Evolutionary conservation across 495 filamentous ascomycete genomes (phyloP).

Genomic region (Aspergillus leporis): DNA sequence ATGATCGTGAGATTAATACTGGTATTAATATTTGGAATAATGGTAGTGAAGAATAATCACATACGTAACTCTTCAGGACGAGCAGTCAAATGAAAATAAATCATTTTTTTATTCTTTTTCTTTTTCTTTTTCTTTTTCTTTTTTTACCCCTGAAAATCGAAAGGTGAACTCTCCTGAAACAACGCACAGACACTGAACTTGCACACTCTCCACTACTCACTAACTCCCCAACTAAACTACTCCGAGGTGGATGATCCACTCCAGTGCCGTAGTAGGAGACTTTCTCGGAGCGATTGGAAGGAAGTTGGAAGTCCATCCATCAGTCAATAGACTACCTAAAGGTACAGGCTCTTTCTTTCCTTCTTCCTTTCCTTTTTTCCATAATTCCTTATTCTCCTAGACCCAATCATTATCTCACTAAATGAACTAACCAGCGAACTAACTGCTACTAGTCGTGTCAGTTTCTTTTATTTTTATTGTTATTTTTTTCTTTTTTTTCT

Average conservation of each 20-base stretch:
- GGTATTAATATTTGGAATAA: too few species aligned
- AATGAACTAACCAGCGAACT: too few species aligned
- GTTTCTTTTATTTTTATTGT: neutral
- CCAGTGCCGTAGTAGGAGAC: neutral
- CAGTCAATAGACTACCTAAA: too few species aligned
- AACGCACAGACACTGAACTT: neutral
- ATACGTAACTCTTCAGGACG: too few species aligned
- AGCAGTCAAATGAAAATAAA: neutral
- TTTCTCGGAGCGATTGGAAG: neutral
- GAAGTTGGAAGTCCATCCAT: too few species aligned
- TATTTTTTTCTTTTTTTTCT: neutral
- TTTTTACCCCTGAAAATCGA: neutral
- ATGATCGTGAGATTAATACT: too few species aligned
- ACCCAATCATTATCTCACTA: neutral
- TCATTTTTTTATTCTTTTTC: neutral
- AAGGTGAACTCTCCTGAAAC: slow-evolving; percentile 1
- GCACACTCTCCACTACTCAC: neutral
- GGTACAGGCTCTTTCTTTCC: slow-evolving; percentile 1
- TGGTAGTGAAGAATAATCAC: too few species aligned
- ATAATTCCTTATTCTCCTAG: neutral
- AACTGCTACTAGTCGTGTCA: neutral
- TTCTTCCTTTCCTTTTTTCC: neutral
- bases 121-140: neutral
- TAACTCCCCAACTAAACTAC: too few species aligned
- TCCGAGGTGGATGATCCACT: neutral